A percentile compares a stretch with the other conserved stretches of the same genome.
Evolutionary conservation across 2,329 filamentous ascomycete species (phyloP).

Genomic region (Basipetospora chlamydospora): DNA sequence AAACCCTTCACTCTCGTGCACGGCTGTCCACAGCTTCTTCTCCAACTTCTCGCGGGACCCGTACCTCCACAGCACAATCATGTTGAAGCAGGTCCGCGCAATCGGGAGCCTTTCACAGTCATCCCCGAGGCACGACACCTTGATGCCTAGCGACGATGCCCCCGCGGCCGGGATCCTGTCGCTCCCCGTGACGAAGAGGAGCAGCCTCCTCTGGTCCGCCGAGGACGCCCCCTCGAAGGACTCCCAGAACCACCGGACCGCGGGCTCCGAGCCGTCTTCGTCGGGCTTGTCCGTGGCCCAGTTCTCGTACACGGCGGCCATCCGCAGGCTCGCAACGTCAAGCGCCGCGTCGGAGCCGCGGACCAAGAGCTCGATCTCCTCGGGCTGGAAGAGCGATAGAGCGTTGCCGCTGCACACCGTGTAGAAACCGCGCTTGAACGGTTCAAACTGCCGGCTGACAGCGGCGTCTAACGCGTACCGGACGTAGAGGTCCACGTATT

Average conservation of each 20-base stretch:
- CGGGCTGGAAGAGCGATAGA: conserved; percentile 70
- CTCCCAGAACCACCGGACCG: conserved; percentile 80
- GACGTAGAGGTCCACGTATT: conserved; percentile 79
- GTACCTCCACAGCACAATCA: conserved; percentile 64
- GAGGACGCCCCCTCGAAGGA: conserved; percentile 54
- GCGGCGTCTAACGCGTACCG: conserved; percentile 65
- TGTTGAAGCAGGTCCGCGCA: conserved; percentile 85
- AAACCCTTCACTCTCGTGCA: conserved; percentile 85
- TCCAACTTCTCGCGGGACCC: conserved; percentile 51
- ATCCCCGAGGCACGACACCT: conserved; percentile 60
- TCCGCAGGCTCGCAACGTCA: conserved; percentile 60
- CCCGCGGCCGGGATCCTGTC: conserved; percentile 85
- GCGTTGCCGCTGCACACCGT: conserved; percentile 84
- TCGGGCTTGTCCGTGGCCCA: conserved; percentile 46
- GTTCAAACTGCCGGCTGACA: conserved; percentile 73
- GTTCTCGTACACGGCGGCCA: conserved; percentile 69
- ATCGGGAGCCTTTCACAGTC: conserved; percentile 65
- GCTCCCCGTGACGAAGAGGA: conserved; percentile 80
- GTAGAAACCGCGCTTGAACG: conserved; percentile 88
- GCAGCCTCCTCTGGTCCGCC: conserved; percentile 57
- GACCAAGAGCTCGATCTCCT: conserved; percentile 81
- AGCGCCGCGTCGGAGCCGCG: conserved; percentile 73
- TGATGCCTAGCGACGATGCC: conserved; percentile 63
- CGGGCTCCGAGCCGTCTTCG: conserved; percentile 41
- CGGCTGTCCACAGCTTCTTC: conserved; percentile 65